These are phyloP conservation scores for Fonsecaea multimorphosa DNA, from an alignment of 2,329 filamentous ascomycete species.

Conservation along the genomic window DNA sequence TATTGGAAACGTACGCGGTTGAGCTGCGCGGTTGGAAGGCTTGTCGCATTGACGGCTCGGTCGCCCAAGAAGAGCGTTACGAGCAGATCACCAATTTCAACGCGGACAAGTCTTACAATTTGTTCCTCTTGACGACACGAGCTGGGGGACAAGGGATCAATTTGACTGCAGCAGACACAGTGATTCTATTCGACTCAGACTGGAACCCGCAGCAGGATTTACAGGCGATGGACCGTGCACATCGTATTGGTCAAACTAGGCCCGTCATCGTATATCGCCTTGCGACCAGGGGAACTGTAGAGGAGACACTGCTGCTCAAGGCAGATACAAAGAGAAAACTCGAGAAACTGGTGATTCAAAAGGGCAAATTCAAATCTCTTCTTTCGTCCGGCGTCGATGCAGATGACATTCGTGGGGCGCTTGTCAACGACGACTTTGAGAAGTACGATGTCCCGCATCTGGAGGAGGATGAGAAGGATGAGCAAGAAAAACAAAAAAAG, in stretches of 20 bases:
- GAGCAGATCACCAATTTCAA: slow-evolving; percentile 78
- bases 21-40: slow-evolving; percentile 79
- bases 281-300: slow-evolving; percentile 90
- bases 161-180: slow-evolving; percentile 86
- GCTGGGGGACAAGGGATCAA: slow-evolving; percentile 97
- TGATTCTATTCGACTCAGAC: slow-evolving; percentile 86
- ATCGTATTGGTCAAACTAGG: slow-evolving; percentile 89
- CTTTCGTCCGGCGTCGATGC: slow-evolving; percentile 47
- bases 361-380: slow-evolving; percentile 80
- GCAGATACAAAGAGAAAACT: slow-evolving; percentile 90
- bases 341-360: slow-evolving; percentile 94
- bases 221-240: slow-evolving; percentile 92
- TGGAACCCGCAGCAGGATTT: slow-evolving; percentile 98
- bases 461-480: slow-evolving; percentile 30
- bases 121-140: slow-evolving; percentile 88
- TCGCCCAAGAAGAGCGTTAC: slow-evolving; percentile 74
- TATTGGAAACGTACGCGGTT: slow-evolving; percentile 83
- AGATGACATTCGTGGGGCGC: slow-evolving; percentile 34
- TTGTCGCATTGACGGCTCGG: slow-evolving; percentile 89
- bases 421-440: slow-evolving; percentile 64
- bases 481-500: slow-evolving; percentile 42
- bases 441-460: slow-evolving; percentile 59
- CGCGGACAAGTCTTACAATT: slow-evolving; percentile 65
- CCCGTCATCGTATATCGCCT: slow-evolving; percentile 94
- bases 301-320: slow-evolving; percentile 82